Base-by-base conservation (phyloP, 345 rosid species). In the Eucalyptus regnans region DNA sequence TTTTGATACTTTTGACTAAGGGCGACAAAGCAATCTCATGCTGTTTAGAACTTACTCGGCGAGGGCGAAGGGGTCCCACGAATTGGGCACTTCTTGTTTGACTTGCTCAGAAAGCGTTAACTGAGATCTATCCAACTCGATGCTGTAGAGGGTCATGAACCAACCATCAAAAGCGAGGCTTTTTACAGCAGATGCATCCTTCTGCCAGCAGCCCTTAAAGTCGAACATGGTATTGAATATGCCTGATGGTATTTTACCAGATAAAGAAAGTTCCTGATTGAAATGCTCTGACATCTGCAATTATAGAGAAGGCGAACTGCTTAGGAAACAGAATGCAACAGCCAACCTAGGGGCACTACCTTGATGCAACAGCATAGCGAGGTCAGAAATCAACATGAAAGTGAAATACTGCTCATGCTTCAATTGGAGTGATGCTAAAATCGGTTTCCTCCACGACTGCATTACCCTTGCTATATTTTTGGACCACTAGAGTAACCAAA, bases 211-310 rank as follows among this genome's bases (percentile, higher is more conserved):
- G 83, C 91, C 92, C 62, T 71, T 95, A 87, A 96, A 95, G 48
- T 92, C 90, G 87, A 98, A 98, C 99, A 96, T 97, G 64, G 91
- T 27, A 92, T 98, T 97, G 66, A 96, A 98, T 51, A 90, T 83
- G 66, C 99, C 99, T 4, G 96, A 94, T 2, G 99, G 99, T 15
- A 98, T 97, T 93, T 98, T 97, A 86, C 99, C 97, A 2, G 95
- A 90, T n/a, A 98, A 93, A 60, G 92, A 91, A 88, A 96, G 87
- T 31, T 94, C 98, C 90, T 93, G 98, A 89, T 97, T 98, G 89
- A 95, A 94, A 91, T 95, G 95, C 97, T 96, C 99, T 50, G 99
- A 97, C 99, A 98, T 98, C 99, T 98, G 91, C 88, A 87, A 87
- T 54, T 86, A 88, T 88, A 92, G 5, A 27, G 48, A 43, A 76